These are phyloP conservation scores for Paecilomyces sp. DNA, from an alignment of 2,329 filamentous ascomycete genomes.

Conservation along the genomic window DNA sequence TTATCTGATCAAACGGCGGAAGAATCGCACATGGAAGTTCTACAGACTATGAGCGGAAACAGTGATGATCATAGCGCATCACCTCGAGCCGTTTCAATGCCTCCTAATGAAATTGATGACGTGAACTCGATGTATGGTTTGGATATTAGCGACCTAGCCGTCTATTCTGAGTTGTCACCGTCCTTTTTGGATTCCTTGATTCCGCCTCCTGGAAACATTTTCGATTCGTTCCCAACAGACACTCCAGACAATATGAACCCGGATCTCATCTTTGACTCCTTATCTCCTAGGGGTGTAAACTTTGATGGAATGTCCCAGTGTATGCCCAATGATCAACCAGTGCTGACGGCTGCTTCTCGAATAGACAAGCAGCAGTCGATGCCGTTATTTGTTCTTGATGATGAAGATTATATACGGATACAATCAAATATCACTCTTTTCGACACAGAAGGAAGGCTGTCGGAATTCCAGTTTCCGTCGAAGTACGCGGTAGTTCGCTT, in stretches of 20 bases:
- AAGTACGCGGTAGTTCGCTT: not conserved
- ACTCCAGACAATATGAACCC: not conserved
- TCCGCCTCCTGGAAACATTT: not conserved
- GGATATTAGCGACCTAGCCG: too few relatives aligned
- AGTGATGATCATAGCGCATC: not conserved
- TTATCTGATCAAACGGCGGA: not conserved
- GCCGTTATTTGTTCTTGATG: not conserved
- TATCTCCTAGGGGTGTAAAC: not conserved
- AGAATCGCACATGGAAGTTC: not conserved
- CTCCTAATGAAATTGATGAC: not conserved
- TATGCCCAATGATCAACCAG: not conserved
- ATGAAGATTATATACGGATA: not conserved
- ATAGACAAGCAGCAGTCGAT: too few relatives aligned
- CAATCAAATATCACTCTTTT: not conserved
- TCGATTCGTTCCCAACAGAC: not conserved
- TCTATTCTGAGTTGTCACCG: too few relatives aligned
- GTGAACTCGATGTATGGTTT: too few relatives aligned
- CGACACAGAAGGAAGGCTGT: not conserved
- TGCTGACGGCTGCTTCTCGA: not conserved
- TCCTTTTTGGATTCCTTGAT: not conserved
- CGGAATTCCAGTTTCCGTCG: not conserved
- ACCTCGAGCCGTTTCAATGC: not conserved
- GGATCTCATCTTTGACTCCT: not conserved
- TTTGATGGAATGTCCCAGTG: not conserved
- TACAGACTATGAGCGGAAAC: not conserved